Percentiles rank a stretch among this genome's conserved stretches.
These are phyloP conservation scores for Paraleonurus japonicus DNA, from an alignment of 257 asterid genomes.

Conservation along the genomic window DNA sequence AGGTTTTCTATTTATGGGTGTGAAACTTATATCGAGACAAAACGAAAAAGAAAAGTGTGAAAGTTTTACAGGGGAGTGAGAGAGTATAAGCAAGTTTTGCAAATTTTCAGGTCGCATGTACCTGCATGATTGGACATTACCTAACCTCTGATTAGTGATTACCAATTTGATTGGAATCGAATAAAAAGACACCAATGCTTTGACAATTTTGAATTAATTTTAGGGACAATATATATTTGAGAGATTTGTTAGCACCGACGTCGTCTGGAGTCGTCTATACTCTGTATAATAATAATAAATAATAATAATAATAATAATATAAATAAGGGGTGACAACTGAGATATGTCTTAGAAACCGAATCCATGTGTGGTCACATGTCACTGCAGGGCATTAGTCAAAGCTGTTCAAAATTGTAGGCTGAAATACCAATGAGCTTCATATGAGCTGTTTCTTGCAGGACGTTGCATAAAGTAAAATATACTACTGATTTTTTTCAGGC, in stretches of 20 bases:
- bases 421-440: conserved; percentile 22
- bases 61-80: too few species aligned
- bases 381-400: conserved; percentile 33
- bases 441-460: conserved; percentile 27
- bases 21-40: too few species aligned
- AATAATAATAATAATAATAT: too few species aligned
- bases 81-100: too few species aligned
- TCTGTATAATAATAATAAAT: background rate
- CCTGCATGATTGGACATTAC: background rate
- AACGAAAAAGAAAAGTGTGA: too few species aligned
- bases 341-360: conserved; percentile 7
- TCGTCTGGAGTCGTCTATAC: background rate
- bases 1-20: too few species aligned
- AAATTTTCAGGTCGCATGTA: too few species aligned
- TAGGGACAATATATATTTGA: background rate
- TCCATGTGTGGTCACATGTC: conserved; percentile 44
- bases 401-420: background rate
- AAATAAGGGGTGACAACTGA: conserved; percentile 10
- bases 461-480: background rate
- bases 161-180: background rate
- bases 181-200: background rate
- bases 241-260: background rate
- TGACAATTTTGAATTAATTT: background rate
- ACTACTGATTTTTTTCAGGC: too few species aligned
- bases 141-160: background rate